Base-by-base conservation (phyloP, 2,329 filamentous ascomycete genomes). In the Coniochaeta sp. region DNA sequence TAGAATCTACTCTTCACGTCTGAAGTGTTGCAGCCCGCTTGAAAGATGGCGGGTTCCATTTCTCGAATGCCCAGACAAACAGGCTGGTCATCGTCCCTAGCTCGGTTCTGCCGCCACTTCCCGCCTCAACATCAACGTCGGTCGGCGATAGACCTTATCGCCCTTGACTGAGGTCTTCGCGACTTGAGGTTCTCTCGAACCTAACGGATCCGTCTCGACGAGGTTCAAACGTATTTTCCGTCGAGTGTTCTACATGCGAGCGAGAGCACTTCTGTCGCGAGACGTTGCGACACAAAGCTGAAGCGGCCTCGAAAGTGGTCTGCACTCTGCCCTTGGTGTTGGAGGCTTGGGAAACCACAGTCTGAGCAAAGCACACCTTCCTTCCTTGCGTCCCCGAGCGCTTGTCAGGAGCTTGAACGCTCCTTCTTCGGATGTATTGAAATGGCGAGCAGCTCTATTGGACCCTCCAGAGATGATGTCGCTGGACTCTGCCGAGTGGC, bases 401-500 rank as follows among this genome's bases (percentile, higher is more conserved):
- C n/a, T n/a, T n/a, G n/a, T n/a, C n/a, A n/a, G n/a, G n/a, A n/a
- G n/a, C n/a, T n/a, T n/a, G n/a, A n/a, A n/a, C 38, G 38, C 38
- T 24, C 38, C 38, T 42, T 42, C 38, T 22, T 42, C 33, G n/a
- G 20, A 42, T 42, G 38, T 14, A 18, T 42, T 13, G 45, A 14
- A 18, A 48, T 48, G 45, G 45, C 45, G 16, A 31, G 28, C n/a
- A 28, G 9, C 24, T 46, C 42, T 27, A 14, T 22, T 20, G 45
- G 42, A 51, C 27, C 46, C 47, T 38, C 28, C 54, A 38, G 63
- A 52, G 61, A 64, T 27, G 78, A 82, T 51, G 71, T 76, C 53
- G 65, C 69, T 54, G 57, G 63, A 45, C 69, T 82, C 49, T 64
- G 73, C 42, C 67, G 73, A 55, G 67, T 71, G 51, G 67, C 76